phyloP scores from a whole-genome alignment of 106 monocot species.

The Cymbidium sinense region DNA sequence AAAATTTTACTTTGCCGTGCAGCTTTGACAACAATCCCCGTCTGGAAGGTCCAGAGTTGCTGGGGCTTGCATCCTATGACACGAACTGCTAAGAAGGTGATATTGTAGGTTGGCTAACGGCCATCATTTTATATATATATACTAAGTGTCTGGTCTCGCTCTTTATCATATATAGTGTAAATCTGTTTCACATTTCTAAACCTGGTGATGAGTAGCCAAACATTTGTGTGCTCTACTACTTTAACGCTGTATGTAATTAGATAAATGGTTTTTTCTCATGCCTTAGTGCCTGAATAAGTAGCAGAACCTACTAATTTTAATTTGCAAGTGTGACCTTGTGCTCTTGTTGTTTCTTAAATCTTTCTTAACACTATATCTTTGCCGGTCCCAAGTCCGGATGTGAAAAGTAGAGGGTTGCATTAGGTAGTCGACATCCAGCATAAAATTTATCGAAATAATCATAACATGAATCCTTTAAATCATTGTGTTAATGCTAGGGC shows the following conservation, averaged over 20 bases:
- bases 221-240: background rate
- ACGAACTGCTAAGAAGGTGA: slow-evolving; percentile 18
- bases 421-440: too few species aligned
- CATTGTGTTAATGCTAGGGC: too few species aligned
- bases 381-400: too few species aligned
- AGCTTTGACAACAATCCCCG: slow-evolving; percentile 37
- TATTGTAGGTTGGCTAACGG: background rate
- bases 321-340: too few species aligned
- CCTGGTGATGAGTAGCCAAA: background rate
- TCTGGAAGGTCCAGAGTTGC: slow-evolving; percentile 26
- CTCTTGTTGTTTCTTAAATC: too few species aligned
- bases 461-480: too few species aligned
- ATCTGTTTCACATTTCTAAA: background rate
- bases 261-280: background rate
- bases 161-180: background rate
- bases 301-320: background rate
- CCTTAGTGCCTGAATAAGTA: background rate
- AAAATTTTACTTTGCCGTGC: background rate
- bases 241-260: background rate
- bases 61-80: slow-evolving; percentile 25
- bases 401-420: too few species aligned
- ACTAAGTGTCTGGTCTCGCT: background rate
- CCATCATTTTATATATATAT: background rate
- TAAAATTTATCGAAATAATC: too few species aligned
- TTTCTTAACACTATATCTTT: too few species aligned